phyloP scores from a whole-genome alignment of 2,329 filamentous ascomycete genomes.

The Penicillium sp. region DNA sequence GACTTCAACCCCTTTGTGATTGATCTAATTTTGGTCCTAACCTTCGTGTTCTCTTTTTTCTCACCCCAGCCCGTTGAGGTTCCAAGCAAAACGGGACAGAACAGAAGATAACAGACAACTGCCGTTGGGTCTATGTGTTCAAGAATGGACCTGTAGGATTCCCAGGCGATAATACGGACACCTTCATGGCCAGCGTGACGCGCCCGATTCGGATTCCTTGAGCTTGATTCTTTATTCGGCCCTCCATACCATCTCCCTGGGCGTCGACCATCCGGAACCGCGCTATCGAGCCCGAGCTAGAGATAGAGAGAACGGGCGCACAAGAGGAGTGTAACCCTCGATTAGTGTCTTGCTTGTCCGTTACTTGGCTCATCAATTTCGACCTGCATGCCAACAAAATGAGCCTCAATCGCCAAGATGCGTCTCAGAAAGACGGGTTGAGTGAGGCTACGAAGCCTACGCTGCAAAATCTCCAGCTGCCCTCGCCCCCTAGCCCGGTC shows the following conservation, averaged over 20 bases:
- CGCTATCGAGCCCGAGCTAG: neutral
- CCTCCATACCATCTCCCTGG: conserved; percentile 1
- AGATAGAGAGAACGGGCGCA: neutral
- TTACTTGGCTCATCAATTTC: neutral
- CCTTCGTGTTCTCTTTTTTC: no score
- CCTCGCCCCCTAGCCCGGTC: conserved; percentile 17
- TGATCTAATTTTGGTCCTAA: no score
- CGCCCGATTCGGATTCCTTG: conserved; percentile 5
- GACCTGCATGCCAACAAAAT: conserved; percentile 25
- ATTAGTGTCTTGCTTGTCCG: neutral
- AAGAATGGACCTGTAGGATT: conserved; percentile 22
- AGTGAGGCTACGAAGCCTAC: conserved; percentile 18
- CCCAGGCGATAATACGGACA: conserved; percentile 9
- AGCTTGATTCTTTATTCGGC: conserved; percentile 4
- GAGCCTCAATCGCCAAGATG: conserved; percentile 37
- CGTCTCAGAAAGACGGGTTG: conserved; percentile 19
- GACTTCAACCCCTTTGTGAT: no score
- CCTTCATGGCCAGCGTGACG: conserved; percentile 23
- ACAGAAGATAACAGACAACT: neutral
- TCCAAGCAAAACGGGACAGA: no score
- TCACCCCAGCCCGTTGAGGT: no score
- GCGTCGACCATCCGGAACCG: conserved; percentile 1
- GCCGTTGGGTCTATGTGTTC: conserved; percentile 1
- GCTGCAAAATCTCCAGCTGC: conserved; percentile 23
- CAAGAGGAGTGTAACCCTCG: neutral